Base-by-base conservation (phyloP, 768 basidiomycete genomes). In the Lentinula aciculospora region DNA sequence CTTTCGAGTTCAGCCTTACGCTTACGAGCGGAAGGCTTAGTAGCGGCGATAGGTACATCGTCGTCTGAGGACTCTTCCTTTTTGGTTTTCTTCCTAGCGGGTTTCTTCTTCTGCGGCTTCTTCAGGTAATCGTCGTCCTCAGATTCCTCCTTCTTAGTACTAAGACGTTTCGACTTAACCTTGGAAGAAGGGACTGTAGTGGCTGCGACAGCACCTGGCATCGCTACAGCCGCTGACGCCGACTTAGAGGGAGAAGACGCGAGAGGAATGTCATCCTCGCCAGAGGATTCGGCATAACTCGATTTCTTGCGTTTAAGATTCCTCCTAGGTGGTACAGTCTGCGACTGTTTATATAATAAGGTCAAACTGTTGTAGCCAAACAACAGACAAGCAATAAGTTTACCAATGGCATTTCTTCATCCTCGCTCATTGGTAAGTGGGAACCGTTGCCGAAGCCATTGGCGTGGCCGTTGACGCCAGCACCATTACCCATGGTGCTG, bases 341-440 rank as follows among this genome's bases (percentile, higher is more conserved):
- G 84, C 9, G 82, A 86, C 84, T 75, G 62, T 69, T 62, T 66
- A 67, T 56, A 61, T 66, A 64, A 63, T 64, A 61, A 36, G n/a
- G 62, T 65, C 61, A 59, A 62, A 60, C 65, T 9, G 27, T 21
- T 58, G 62, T n/a, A 62, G 59, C 60, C 58, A 58, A 45, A 54
- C 28, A 53, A 50, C 34, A 37, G 59, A 61, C 44, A 57, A 64
- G 47, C 29, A 28, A 46, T 45, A 75, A n/a, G n/a, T 81, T 63
- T 69, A 92, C 90, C 68, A 89, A 74, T 45, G 88, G 88, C 70
- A 83, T 70, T 64, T 89, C 86, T 46, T 86, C 84, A 53, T 83
- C 86, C 58, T 88, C 87, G 61, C 85, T 88, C 80, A 85, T 80
- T 25, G 54, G 37, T 34, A 77, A 74, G 51, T 66, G 73, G 74